phyloP scores from a whole-genome alignment of 1,284 basidiomycete genomes.

The Tylopilus sp. region DNA sequence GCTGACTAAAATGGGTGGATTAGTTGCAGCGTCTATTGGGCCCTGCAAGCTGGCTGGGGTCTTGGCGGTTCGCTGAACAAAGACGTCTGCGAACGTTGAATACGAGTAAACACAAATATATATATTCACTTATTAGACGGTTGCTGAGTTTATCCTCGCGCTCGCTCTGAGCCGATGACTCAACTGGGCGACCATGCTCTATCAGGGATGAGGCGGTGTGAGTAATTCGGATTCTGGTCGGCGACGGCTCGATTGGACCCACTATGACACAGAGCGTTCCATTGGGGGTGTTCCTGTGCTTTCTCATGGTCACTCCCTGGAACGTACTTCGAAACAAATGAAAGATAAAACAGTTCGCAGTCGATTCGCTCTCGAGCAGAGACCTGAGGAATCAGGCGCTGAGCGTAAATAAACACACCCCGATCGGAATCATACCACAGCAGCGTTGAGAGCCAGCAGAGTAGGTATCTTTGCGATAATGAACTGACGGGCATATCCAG shows the following conservation, averaged over 20 bases:
- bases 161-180: constrained; percentile 30
- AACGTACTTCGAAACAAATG: constrained; percentile 49
- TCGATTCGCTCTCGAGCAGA: constrained; percentile 74
- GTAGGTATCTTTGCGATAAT: constrained; percentile 69
- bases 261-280: constrained; percentile 63
- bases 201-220: neutral
- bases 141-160: constrained; percentile 55
- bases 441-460: constrained; percentile 66
- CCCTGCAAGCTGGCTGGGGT: constrained; percentile 15
- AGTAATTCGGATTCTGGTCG: constrained; percentile 3
- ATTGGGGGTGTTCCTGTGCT: constrained; percentile 54
- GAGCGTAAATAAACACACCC: constrained; percentile 12
- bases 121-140: constrained; percentile 55
- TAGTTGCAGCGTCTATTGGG: neutral
- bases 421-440: constrained; percentile 44
- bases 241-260: constrained; percentile 28
- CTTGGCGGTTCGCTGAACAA: constrained; percentile 31
- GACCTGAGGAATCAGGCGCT: constrained; percentile 45
- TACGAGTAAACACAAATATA: neutral
- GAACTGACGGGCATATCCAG: constrained; percentile 57
- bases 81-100: constrained; percentile 35
- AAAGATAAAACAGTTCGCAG: constrained; percentile 83
- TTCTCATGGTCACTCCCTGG: constrained; percentile 45
- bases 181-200: constrained; percentile 64
- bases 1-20: constrained; percentile 39